phyloP scores from a whole-genome alignment of 1,284 basidiomycete species.

The Pascua sp. region DNA sequence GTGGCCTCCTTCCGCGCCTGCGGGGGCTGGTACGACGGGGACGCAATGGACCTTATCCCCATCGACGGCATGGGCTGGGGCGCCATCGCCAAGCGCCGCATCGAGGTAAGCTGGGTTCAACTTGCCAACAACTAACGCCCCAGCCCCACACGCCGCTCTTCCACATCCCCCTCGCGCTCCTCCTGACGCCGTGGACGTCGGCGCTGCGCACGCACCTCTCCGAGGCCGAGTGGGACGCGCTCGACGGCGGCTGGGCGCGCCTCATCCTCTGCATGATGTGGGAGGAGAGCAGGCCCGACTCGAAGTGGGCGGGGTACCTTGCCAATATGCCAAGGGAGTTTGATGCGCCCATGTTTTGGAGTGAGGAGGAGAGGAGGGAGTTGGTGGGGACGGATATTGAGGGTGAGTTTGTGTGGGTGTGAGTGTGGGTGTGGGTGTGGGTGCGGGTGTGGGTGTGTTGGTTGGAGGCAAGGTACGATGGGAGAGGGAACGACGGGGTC shows the following conservation, averaged over 20 bases:
- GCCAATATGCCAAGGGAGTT: conserved; percentile 66
- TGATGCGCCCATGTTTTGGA: conserved; percentile 95
- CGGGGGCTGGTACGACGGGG: conserved; percentile 38
- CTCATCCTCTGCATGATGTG: conserved; percentile 94
- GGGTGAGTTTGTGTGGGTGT: conserved; percentile 56
- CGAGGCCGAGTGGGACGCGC: conserved; percentile 59
- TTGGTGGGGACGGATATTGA: conserved; percentile 79
- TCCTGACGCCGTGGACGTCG: conserved; percentile 77
- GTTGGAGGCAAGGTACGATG: too few species aligned
- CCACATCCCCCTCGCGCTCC: conserved; percentile 70
- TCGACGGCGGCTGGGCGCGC: conserved; percentile 72
- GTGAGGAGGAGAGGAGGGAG: conserved; percentile 60
- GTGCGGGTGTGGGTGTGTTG: too few species aligned
- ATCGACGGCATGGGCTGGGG: conserved; percentile 45
- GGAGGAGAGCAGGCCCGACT: conserved; percentile 66
- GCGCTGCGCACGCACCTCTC: conserved; percentile 57
- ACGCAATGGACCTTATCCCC: conserved; percentile 26
- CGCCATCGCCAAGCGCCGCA: conserved; percentile 36
- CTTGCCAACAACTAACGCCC: too few species aligned
- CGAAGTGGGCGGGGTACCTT: conserved; percentile 61
- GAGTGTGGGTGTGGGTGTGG: too few species aligned
- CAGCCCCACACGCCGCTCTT: conserved; percentile 59
- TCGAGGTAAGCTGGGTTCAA: conserved; percentile 38
- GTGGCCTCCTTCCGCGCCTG: conserved; percentile 27
- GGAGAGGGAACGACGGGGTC: too few species aligned